Evolutionary conservation across 2,329 filamentous ascomycete genomes (phyloP).

Genomic region (Diplodia mutila): DNA sequence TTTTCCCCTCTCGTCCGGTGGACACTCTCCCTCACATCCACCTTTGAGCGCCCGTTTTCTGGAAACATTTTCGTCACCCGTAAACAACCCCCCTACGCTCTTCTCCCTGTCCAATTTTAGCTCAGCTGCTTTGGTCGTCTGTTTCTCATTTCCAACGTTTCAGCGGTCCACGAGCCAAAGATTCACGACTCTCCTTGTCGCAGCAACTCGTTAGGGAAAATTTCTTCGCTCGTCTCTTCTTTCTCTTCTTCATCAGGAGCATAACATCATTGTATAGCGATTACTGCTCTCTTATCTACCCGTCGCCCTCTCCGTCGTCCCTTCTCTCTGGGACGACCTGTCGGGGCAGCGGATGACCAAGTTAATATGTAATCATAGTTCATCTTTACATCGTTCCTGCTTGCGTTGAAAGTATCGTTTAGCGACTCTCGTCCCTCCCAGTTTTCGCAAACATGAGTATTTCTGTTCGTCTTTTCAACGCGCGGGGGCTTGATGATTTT

Average conservation of each 20-base stretch:
- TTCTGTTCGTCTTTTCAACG: neutral
- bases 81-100: neutral
- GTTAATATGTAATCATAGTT: conserved; percentile 18
- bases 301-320: neutral
- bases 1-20: neutral
- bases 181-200: conserved; percentile 22
- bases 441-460: neutral
- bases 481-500: too few species aligned
- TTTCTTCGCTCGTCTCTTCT: neutral
- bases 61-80: neutral
- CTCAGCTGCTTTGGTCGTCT: neutral
- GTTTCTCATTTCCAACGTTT: conserved; percentile 6
- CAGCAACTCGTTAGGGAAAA: neutral
- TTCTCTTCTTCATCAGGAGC: neutral
- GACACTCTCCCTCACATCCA: neutral
- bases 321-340: neutral
- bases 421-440: neutral
- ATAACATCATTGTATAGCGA: conserved; percentile 23
- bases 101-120: neutral
- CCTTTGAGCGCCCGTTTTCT: neutral
- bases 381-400: neutral
- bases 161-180: conserved; percentile 23
- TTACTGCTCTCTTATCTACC: neutral
- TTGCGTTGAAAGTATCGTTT: neutral
- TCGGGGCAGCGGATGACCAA: neutral